Evolutionary conservation across 2,329 filamentous ascomycete genomes (phyloP), one percentile per base, ranked within the genome.

Genomic region (Xylariomycetidae sp.): DNA sequence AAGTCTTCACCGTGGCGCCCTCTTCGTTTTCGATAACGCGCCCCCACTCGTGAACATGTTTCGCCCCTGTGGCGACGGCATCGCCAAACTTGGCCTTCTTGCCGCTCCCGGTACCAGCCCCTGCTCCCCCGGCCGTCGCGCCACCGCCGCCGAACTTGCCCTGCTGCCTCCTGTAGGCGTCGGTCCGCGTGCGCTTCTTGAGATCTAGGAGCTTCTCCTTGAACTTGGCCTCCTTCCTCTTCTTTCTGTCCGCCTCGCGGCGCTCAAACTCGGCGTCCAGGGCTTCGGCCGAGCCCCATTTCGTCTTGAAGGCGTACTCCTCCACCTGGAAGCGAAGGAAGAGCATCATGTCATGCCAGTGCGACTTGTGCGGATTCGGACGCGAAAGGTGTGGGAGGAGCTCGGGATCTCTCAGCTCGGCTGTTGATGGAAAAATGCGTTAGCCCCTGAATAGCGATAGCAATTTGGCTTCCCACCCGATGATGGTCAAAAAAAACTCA

Each of bases 331-430:
- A 94, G 1, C 92, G 83, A 15, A 98, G 70, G 57, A 92, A 98
- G 3, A 98, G 74, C 82, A 95, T 95, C 92, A 98, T 98, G 67
- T 94, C 88, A 59, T 96, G 88, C 87, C 88, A 98, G 38, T 89
- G 88, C 0, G 85, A 80, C 58, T 96, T 96, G 63, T 96, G 92
- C 1, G 92, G 92, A 51, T 98, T 98, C 2, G 92, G 90, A 20
- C 82, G 82, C 34, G 85, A 84, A 7, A 98, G 72, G 57, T 94
- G 89, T 0, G 90, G 90, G 1, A 98, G 70, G 2, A 98, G 69
- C 12, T 89, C 84, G 37, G 80, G 75, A 53, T 98, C 92, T 49
- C 84, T 83, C n/a, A 98, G 73, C 59, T 98, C 92, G 22, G 89
- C 86, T 85, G 44, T 41, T 32, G 12, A 18, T 12, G 26, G 25